Base-by-base conservation (phyloP, 208 protist genomes). In the Phytomonas serpens region DNA sequence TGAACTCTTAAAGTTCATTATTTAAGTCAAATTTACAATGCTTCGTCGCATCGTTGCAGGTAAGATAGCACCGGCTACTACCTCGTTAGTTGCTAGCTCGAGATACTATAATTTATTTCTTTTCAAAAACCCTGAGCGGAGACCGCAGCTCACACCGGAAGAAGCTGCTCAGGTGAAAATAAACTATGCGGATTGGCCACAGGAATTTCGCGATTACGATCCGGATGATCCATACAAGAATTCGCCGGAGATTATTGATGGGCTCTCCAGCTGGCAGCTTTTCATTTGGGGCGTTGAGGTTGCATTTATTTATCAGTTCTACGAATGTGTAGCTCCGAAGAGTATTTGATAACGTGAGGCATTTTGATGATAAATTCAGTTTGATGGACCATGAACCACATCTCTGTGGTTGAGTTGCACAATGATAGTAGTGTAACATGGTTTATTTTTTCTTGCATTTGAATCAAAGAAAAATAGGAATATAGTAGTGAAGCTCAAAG, bases 191-290 rank as follows among this genome's bases (percentile, higher is more conserved):
- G 81, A 95, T 75, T 97, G 93, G 93, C 93, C 93, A 19, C 87
- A 83, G 64, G 90, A 95, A 78, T 97, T 97, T 80, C 85, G 82
- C 36, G 84, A 97, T 78, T 95, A 87, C 81, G 93, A 97, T 69
- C 90, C 90, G 3, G 84, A 95, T 66, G 93, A 97, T 76, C 93
- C 93, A 31, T 97, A 97, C 84, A 97, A 97, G 79, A 93, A 95
- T 69, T 86, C 76, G 47, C 93, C 93, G 34, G 82, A 86, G 76
- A 82, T 94, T 42, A 89, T 95, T 68, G 89, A 97, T 71, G 86
- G 88, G 42, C 77, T 97, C 63, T 87, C 81, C 76, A 95, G 89
- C 83, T 95, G 88, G 87, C 91, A 91, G 71, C 83, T 95, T 32
- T 92, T 95, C 61, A 80, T 94, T 34, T 94, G 88, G 89, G 93